These are phyloP conservation scores for Microstegium vimineum DNA, from an alignment of 176 grass and related monocot species.

Conservation along the genomic window DNA sequence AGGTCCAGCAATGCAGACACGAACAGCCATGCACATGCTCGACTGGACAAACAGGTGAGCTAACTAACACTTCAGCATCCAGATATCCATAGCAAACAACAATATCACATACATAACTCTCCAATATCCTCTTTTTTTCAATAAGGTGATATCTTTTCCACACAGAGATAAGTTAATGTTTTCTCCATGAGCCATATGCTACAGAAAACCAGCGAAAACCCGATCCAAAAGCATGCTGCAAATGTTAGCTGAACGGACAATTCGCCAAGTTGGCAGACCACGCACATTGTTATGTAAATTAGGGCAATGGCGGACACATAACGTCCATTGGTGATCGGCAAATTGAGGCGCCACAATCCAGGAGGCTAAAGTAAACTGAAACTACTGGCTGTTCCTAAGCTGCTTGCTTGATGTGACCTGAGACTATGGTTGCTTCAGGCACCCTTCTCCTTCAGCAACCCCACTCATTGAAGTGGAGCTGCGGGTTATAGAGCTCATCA, in stretches of 20 bases:
- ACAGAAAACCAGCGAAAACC: conserved; percentile 51
- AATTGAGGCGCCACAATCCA: conserved; percentile 39
- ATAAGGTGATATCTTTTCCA: conserved; percentile 10
- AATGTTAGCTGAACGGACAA: conserved; percentile 27
- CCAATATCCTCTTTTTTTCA: background rate
- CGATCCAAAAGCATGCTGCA: conserved; percentile 40
- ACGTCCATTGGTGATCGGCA: conserved; percentile 14
- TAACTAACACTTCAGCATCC: background rate
- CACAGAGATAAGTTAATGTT: conserved; percentile 22
- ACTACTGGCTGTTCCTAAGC: conserved; percentile 34
- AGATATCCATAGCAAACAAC: background rate
- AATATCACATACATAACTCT: conserved; percentile 21
- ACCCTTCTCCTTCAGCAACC: conserved; percentile 42
- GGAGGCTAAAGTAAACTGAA: conserved; percentile 46
- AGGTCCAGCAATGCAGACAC: conserved; percentile 11
- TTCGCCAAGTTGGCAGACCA: conserved; percentile 3
- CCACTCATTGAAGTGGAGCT: conserved; percentile 17
- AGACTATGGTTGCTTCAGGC: conserved; percentile 42
- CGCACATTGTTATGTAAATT: conserved; percentile 36
- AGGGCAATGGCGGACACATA: conserved; percentile 11
- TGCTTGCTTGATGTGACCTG: conserved; percentile 33
- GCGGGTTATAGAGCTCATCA: conserved; percentile 37
- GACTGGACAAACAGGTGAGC: background rate
- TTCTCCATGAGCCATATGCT: conserved; percentile 45
- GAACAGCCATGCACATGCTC: background rate